Base-by-base conservation (phyloP, 2,329 filamentous ascomycete genomes). In the Ascochyta rabiei region DNA sequence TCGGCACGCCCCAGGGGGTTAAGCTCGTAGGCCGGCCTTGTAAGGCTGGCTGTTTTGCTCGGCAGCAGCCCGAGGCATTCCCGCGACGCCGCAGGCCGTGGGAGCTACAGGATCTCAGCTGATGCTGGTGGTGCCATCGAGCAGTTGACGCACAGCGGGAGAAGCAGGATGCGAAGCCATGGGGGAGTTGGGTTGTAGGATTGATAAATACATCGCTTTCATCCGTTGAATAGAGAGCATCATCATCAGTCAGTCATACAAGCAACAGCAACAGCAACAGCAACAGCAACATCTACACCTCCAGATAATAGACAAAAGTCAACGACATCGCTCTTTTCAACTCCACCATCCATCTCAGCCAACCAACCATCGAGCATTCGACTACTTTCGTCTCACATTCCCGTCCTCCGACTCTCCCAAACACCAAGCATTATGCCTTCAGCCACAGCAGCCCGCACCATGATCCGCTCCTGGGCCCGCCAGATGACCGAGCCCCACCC, bases 401-500 rank as follows among this genome's bases (percentile, higher is more conserved):
- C 9, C 41, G 26, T 34, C 47, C 35, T 34, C 12, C 19, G 15
- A 18, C 31, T 43, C 13, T 19, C 37, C 30, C 18, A 41, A 41
- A 38, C 37, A 55, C 21, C 54, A 64, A 52, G 47, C 12, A 30
- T 12, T 6, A 73, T 74, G 70, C 69, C 70, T 37, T 70, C 68
- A 16, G 44, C 68, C 57, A 72, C 69, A 24, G 66, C 65, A 54
- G 60, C 61, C 47, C 67, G 69, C 56, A 41, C 59, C 50, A 68
- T 75, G 60, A 62, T 73, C 60, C 68, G 70, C 60, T 62, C 59
- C 47, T 64, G 70, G 18, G 55, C 72, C 21, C 65, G 64, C 55
- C 62, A 68, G 57, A 69, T 75, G 59, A 65, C 69, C 3, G 73
- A 76, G 45, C 67, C 72, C 2, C 73, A 75, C 58, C 73, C 73